A percentile compares a stretch with the other conserved stretches of the same genome.
Conservation (phyloP, 139 green algal species). For the Coccomyxa sp. region DNA sequence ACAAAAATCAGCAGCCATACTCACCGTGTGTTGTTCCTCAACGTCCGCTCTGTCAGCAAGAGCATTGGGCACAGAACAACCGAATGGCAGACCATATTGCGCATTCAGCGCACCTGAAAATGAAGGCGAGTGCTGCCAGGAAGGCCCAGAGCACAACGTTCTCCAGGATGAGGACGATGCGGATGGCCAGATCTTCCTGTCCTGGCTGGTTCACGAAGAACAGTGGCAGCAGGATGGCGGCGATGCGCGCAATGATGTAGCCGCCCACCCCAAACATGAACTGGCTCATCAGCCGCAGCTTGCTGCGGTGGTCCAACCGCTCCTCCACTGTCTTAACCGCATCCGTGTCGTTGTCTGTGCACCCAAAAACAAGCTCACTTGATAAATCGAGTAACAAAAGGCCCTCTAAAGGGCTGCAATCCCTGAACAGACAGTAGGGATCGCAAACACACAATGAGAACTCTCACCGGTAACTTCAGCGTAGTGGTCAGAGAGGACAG, state of each 20-base stretch:
- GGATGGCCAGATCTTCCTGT: conserved; percentile 14
- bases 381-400: too few species aligned
- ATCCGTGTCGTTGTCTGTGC: conserved; percentile 37
- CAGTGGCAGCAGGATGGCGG: conserved; percentile 4
- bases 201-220: conserved; percentile 5
- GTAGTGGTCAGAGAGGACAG: conserved; percentile 9
- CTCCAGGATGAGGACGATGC: conserved; percentile 20
- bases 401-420: too few species aligned
- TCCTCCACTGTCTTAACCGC: conserved; percentile 47
- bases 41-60: background rate
- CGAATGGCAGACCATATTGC: background rate
- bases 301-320: conserved; percentile 28
- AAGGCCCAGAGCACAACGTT: conserved; percentile 36
- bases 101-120: conserved; percentile 32
- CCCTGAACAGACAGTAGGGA: too few species aligned
- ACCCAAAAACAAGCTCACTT: background rate
- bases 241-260: conserved; percentile 29
- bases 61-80: background rate
- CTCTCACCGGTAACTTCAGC: conserved; percentile 2
- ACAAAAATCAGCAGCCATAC: background rate
- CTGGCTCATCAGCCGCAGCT: conserved; percentile 40
- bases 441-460: background rate
- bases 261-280: conserved; percentile 45
- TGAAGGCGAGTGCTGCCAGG: conserved; percentile 28
- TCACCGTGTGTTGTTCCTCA: background rate